Evolutionary conservation across 371 early-diverging fungal genomes (phyloP).

Genomic region (Haplosporangium sp.): DNA sequence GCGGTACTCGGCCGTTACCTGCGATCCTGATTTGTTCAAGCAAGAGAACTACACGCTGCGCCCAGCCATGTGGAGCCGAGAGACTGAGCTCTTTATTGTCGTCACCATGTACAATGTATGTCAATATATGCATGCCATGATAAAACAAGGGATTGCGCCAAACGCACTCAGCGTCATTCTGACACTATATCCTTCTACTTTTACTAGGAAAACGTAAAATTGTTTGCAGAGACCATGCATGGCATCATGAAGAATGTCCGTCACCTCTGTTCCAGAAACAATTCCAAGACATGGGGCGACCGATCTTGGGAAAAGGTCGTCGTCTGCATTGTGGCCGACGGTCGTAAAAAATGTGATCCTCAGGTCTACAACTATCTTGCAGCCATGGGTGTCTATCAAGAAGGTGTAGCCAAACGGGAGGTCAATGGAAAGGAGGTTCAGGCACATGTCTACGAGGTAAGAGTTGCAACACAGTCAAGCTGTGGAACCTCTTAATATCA

Average conservation of each 20-base stretch:
- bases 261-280: constrained; percentile 73
- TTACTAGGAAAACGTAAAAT: constrained; percentile 64
- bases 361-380: constrained; percentile 66
- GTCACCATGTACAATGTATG: constrained; percentile 76
- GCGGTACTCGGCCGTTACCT: constrained; percentile 80
- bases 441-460: constrained; percentile 84
- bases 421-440: constrained; percentile 68
- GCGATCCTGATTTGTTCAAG: constrained; percentile 69
- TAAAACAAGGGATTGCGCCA: background rate
- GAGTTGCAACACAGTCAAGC: background rate
- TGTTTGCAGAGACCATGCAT: constrained; percentile 81
- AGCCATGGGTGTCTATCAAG: constrained; percentile 77
- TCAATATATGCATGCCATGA: constrained; percentile 60
- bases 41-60: constrained; percentile 60
- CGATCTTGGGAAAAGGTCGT: constrained; percentile 88
- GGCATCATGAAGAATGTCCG: constrained; percentile 85
- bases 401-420: constrained; percentile 75
- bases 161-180: background rate
- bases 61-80: constrained; percentile 58
- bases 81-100: constrained; percentile 74
- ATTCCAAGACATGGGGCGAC: constrained; percentile 75
- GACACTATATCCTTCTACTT: background rate
- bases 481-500: no score
- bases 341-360: constrained; percentile 74
- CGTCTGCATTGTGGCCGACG: constrained; percentile 87